A percentile compares a stretch with the other conserved stretches of the same genome.
These are phyloP conservation scores for Schizophyllum commune DNA, from an alignment of 1,284 basidiomycete species.

Conservation along the genomic window DNA sequence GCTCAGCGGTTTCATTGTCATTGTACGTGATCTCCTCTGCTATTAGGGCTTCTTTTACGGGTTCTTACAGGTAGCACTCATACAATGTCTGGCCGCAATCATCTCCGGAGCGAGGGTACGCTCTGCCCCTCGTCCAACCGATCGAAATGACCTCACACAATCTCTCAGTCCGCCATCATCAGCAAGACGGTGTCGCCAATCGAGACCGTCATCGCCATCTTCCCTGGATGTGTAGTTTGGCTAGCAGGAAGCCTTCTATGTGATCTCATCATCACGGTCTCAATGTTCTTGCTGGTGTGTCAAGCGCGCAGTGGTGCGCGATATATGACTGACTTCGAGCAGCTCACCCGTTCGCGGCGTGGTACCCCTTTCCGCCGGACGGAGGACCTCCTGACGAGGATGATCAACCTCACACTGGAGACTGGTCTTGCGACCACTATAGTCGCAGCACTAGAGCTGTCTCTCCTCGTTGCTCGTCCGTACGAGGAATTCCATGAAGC, in stretches of 20 bases:
- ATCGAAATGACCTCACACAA: background rate
- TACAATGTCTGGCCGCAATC: background rate
- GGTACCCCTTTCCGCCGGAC: background rate
- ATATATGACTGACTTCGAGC: background rate
- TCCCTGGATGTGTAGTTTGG: background rate
- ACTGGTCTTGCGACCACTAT: background rate
- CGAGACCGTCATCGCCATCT: background rate
- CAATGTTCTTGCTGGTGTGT: background rate
- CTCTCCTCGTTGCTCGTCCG: background rate
- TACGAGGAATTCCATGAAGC: background rate
- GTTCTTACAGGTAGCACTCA: background rate
- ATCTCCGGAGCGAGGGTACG: background rate
- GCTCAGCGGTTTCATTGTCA: background rate
- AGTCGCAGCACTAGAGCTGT: background rate
- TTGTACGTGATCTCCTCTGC: background rate
- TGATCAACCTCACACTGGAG: background rate
- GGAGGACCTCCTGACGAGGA: background rate
- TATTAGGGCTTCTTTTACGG: background rate
- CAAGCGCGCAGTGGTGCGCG: too few relatives aligned
- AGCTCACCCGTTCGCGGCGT: background rate
- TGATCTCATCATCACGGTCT: background rate
- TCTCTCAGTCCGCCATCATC: background rate
- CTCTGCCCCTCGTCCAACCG: too few relatives aligned
- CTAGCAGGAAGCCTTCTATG: background rate
- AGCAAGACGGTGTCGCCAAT: background rate